These are phyloP conservation scores for Fusarium keratoplasticum DNA, from an alignment of 2,329 filamentous ascomycete genomes.

Conservation along the genomic window DNA sequence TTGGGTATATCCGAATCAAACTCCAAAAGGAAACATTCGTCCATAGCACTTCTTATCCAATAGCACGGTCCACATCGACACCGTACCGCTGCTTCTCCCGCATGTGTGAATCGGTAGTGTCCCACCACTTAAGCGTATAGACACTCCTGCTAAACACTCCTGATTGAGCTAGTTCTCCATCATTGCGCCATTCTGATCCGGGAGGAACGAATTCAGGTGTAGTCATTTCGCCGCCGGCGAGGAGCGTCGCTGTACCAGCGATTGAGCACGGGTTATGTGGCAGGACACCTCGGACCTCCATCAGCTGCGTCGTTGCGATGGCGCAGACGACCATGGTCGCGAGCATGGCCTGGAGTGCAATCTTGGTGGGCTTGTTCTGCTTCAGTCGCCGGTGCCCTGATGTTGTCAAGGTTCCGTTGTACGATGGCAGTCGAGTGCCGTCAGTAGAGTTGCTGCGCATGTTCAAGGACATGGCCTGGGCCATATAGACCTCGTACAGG, in stretches of 20 bases:
- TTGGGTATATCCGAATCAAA: slow-evolving; percentile 8
- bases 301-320: slow-evolving; percentile 36
- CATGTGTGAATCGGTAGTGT: slow-evolving; percentile 3
- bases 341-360: slow-evolving; percentile 46
- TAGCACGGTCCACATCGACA: slow-evolving; percentile 40
- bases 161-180: slow-evolving; percentile 27
- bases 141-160: slow-evolving; percentile 22
- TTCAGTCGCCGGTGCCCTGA: slow-evolving; percentile 25
- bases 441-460: slow-evolving; percentile 31
- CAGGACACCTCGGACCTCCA: slow-evolving; percentile 39
- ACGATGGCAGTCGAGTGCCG: slow-evolving; percentile 11
- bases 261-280: slow-evolving; percentile 47
- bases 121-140: slow-evolving; percentile 62
- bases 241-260: slow-evolving; percentile 41
- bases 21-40: not conserved
- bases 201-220: slow-evolving; percentile 32
- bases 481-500: slow-evolving; percentile 43
- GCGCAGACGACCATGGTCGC: slow-evolving; percentile 44
- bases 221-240: slow-evolving; percentile 44
- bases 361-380: slow-evolving; percentile 44
- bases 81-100: slow-evolving; percentile 44
- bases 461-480: slow-evolving; percentile 44
- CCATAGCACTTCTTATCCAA: slow-evolving; percentile 2
- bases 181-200: slow-evolving; percentile 43
- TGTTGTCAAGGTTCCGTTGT: slow-evolving; percentile 20